A percentile compares a stretch with the other conserved stretches of the same genome.
phyloP scores from a whole-genome alignment of 805 yeast genomes.

The Diddensiella transvaalensis region DNA sequence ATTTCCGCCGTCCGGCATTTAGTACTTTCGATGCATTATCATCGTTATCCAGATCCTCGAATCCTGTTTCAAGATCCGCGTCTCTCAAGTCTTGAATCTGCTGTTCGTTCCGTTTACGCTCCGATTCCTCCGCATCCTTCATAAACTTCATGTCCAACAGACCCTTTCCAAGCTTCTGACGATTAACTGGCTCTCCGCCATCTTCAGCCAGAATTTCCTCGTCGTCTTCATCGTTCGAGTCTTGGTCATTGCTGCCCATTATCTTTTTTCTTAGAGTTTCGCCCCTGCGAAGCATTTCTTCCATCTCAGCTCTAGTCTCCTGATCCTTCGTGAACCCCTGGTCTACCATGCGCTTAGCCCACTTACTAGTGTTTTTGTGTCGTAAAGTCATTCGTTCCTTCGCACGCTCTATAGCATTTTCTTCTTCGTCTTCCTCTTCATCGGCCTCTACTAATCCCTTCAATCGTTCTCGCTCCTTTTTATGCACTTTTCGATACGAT shows the following conservation, averaged over 20 bases:
- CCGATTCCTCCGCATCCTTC: constrained; percentile 80
- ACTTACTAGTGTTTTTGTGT: constrained; percentile 81
- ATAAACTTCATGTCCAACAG: constrained; percentile 92
- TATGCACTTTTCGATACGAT: constrained; percentile 77
- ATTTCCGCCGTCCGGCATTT: constrained; percentile 78
- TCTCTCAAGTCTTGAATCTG: constrained; percentile 55
- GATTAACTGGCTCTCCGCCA: constrained; percentile 20
- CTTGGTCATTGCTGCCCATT: constrained; percentile 53
- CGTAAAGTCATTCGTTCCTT: constrained; percentile 88
- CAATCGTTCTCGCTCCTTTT: constrained; percentile 74
- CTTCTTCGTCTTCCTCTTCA: constrained; percentile 51
- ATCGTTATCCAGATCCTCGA: constrained; percentile 28
- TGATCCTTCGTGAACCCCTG: constrained; percentile 89
- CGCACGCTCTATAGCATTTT: constrained; percentile 73
- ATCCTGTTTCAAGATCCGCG: constrained; percentile 53
- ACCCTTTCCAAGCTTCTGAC: constrained; percentile 70
- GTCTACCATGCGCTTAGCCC: constrained; percentile 88
- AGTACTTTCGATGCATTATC: constrained; percentile 35
- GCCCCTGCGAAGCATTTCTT: constrained; percentile 89
- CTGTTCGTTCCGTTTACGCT: constrained; percentile 52
- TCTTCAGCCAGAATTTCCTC: constrained; percentile 26
- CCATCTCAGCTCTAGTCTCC: constrained; percentile 80
- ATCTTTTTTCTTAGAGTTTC: constrained; percentile 72
- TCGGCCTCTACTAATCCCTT: constrained; percentile 60
- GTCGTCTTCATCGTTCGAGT: constrained; percentile 30